Base-by-base conservation (phyloP, 1,284 basidiomycete genomes). In the Abortiporus biennis region DNA sequence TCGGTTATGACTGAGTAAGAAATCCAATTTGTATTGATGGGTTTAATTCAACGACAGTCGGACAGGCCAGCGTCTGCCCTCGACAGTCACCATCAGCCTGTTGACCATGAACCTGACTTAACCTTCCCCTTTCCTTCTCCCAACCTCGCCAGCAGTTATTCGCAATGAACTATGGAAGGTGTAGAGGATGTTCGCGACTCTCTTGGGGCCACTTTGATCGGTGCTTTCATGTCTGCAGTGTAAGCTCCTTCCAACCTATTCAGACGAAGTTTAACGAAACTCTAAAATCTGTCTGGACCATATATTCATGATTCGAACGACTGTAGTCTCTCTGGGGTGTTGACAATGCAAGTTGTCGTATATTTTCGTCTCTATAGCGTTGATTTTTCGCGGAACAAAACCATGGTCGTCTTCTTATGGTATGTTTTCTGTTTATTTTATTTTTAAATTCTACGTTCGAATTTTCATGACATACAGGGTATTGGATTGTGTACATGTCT, bases 261-360 rank as follows among this genome's bases (percentile, higher is more conserved):
- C 27, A 8, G n/a, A 9, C 27, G 27, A n/a, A 8, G 27, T 29
- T n/a, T 29, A n/a, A n/a, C n/a, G n/a, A n/a, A n/a, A n/a, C n/a
- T n/a, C n/a, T n/a, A n/a, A n/a, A n/a, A n/a, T n/a, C n/a, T n/a
- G n/a, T n/a, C n/a, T n/a, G n/a, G n/a, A n/a, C n/a, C n/a, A n/a
- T n/a, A n/a, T n/a, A n/a, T n/a, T n/a, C n/a, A 9, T 29, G 9
- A 29, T n/a, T 29, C 27, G n/a, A 8, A n/a, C 29, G n/a, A 8
- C 12, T 40, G 16, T 4, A 57, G 55, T 22, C 47, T 57, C 11
- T 54, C 54, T 5, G 55, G 54, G 11, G 40, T 51, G 3, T 48
- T 52, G 2, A 27, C 44, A 6, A 42, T 50, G 27, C 55, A 57
- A 34, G 44, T 42, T 3, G 47, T 50, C 38, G 33, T 57, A 6